Evolutionary conservation across 371 early-diverging fungal species (phyloP), one percentile per base, ranked within the genome.

Genomic region (Syncephalastrum monosporum): DNA sequence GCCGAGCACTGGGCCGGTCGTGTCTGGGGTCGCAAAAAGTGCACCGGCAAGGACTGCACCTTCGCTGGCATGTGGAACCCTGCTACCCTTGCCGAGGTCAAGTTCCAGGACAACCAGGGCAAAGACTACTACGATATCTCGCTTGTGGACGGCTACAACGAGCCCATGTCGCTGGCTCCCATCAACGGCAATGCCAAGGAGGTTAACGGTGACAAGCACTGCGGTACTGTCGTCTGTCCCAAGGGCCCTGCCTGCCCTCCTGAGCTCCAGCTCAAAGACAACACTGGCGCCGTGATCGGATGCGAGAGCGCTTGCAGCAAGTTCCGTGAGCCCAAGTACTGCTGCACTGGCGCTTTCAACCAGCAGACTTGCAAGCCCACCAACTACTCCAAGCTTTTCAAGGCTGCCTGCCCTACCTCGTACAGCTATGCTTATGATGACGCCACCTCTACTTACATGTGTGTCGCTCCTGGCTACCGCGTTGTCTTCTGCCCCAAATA

Each of bases 351-450:
- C 4, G 43, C 25, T 19, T 59, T 53, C 43, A 59, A 46, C 42
- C 46, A 64, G 17, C 55, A 50, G 2, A 63, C 60, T 2, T 75
- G 76, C 55, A 56, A 50, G 6, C 48, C 67, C 3, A 65, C 68
- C 47, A 47, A 57, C 19, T 75, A 62, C 52, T 67, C 76, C 8
- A 54, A 57, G 17, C 21, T 46, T 13, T 53, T 72, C 43, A 70
- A 72, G 45, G 14, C 51, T 13, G 61, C 56, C 4, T 75, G 76
- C 41, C 76, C 76, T 45, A 59, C 69, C 46, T 57, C 68, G 8
- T 75, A 75, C 61, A 67, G 74, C 41, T 82, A 69, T 65, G 76
- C 77, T 19, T 79, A 74, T 50, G 82, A 82, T 56, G 82, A 82
- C 60, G 57, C 62, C 15, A 72, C 73, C 4, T 66, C 67, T 55